Conservation (phyloP, 179 eudicot genomes). For the Heliamphora ciliata region DNA sequence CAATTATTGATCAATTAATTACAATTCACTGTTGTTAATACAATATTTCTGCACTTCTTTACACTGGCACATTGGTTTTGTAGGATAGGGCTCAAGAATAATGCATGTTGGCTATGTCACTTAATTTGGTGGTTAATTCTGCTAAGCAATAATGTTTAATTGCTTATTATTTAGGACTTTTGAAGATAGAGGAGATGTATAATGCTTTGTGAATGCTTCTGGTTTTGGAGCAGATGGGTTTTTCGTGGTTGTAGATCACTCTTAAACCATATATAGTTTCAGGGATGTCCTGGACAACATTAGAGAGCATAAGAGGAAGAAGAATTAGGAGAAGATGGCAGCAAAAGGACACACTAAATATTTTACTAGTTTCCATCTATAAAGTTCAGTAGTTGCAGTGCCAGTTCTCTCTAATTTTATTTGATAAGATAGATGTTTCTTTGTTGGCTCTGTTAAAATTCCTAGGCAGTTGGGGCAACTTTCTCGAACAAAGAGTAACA, state of each 20-base stretch:
- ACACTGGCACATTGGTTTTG: neutral
- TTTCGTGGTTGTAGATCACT: neutral
- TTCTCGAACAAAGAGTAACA: neutral
- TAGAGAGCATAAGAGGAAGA: neutral
- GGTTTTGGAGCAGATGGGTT: neutral
- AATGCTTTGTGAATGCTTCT: neutral
- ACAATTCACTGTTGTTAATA: neutral
- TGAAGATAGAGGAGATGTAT: neutral
- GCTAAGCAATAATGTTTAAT: neutral
- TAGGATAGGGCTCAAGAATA: neutral
- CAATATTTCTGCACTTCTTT: neutral
- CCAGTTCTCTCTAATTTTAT: neutral
- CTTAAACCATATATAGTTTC: neutral
- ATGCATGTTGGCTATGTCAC: neutral
- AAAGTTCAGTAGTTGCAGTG: neutral
- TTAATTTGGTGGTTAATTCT: neutral
- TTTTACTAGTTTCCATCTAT: neutral
- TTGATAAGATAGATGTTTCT: neutral
- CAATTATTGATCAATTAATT: neutral
- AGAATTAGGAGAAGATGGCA: neutral
- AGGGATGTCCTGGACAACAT: neutral
- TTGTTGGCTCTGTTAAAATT: neutral
- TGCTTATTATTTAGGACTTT: neutral
- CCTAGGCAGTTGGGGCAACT: neutral
- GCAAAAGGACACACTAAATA: neutral